Conservation (phyloP, 164 flowering plant species). For the Euptelea pleiosperma region DNA sequence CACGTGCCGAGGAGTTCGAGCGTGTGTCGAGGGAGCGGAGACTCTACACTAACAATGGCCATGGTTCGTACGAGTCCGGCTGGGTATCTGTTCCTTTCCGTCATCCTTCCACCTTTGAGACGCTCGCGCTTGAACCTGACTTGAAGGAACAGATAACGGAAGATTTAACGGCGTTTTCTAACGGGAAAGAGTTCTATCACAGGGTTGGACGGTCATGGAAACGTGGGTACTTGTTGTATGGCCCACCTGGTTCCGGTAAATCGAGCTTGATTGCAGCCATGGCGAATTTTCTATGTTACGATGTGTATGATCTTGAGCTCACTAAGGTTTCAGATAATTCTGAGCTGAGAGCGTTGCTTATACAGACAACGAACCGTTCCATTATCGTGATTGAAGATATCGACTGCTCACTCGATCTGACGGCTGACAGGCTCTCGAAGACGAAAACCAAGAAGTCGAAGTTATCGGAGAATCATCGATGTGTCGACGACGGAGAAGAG, state of each 20-base stretch:
- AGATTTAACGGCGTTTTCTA: constrained; percentile 45
- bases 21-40: constrained; percentile 52
- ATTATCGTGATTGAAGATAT: constrained; percentile 72
- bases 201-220: constrained; percentile 71
- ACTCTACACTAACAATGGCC: constrained; percentile 55
- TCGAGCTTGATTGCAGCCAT: constrained; percentile 72
- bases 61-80: constrained; percentile 48
- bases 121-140: constrained; percentile 54
- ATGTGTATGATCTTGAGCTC: constrained; percentile 66
- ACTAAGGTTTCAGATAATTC: constrained; percentile 55
- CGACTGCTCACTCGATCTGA: constrained; percentile 63
- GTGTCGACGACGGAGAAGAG: constrained; percentile 22
- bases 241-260: constrained; percentile 66
- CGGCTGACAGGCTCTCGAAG: constrained; percentile 31
- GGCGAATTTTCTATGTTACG: constrained; percentile 59
- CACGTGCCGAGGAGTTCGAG: constrained; percentile 48
- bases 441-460: constrained; percentile 1
- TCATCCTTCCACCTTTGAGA: constrained; percentile 65
- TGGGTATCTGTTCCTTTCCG: constrained; percentile 74
- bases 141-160: constrained; percentile 40
- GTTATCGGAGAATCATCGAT: background rate
- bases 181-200: constrained; percentile 51
- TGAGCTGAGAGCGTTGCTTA: constrained; percentile 47
- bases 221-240: constrained; percentile 58
- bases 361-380: constrained; percentile 54